Percentiles rank a stretch among this genome's conserved stretches.
These are phyloP conservation scores for Dendrobium nobile DNA, from an alignment of 106 monocot genomes.

Conservation along the genomic window DNA sequence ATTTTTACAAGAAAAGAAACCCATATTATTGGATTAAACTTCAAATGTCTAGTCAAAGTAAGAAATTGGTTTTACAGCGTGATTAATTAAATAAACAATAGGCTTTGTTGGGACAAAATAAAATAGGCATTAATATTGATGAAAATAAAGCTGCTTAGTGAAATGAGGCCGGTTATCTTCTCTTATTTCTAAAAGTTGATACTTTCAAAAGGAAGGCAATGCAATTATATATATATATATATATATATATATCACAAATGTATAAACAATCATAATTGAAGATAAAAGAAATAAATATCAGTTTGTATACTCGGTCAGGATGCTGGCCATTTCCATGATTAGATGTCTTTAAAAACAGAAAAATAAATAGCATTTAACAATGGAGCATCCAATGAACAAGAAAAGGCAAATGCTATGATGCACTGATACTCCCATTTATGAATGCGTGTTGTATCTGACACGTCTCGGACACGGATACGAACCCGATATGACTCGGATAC, in stretches of 20 bases:
- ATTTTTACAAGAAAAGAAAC: constrained; percentile 3
- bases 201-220: neutral
- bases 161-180: neutral
- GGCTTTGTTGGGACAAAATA: neutral
- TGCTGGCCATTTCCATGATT: neutral
- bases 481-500: no score
- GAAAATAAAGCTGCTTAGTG: neutral
- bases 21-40: neutral
- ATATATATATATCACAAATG: neutral
- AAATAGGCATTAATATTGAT: neutral
- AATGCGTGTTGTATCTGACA: no score
- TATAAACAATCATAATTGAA: neutral
- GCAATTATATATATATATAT: neutral
- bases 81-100: neutral
- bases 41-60: neutral
- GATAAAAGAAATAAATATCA: neutral
- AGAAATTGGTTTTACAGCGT: neutral
- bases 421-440: no score
- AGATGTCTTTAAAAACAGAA: no score
- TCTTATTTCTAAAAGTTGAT: neutral
- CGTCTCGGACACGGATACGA: no score
- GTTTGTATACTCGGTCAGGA: neutral
- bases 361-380: no score
- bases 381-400: no score
- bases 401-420: no score